Base-by-base conservation (phyloP, 768 basidiomycete genomes). In the Trametes villosa region DNA sequence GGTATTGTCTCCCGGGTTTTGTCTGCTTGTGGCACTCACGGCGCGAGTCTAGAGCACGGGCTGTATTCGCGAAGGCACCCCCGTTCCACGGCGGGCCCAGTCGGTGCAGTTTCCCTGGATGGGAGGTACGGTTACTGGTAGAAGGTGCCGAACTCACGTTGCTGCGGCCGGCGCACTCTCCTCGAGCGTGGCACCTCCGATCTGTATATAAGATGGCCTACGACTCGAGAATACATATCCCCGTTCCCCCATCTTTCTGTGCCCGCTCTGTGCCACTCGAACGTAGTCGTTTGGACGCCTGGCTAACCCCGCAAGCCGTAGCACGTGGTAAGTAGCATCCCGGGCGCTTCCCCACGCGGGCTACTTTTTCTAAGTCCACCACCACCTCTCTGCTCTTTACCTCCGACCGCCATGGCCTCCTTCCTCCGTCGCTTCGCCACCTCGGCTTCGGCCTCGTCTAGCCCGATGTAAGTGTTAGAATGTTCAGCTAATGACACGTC, bases 401-500 rank as follows among this genome's bases (percentile, higher is more conserved):
- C 36, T 30, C 26, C 50, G 18, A 41, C 42, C n/a, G 40, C 53
- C 57, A 84, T 85, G 83, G 78, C 78, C 9, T 77, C 76, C 17
- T 80, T 83, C 67, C 72, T 86, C 48, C 78, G 84, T 52, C 78
- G 81, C 52, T 84, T 85, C 60, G 72, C 76, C 9, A 79, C 83
- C 22, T 75, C 82, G 56, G 79, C 84, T 13, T 78, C 81, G 65
- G 63, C 75, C 13, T 56, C 67, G 15, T 45, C 46, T 3, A 65
- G 18, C 26, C 42, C 60, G 41, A 64, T 70, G 69, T 70, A 60
- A 57, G 63, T 62, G 7, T 26, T 36, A 15, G 18, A 17, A 30
- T 13, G 11, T 2, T n/a, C 27, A 13, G 18, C 4, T 8, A 9
- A 18, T 41, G 49, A 47, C 49, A 34, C 41, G 48, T 45, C 42